A percentile compares a stretch with the other conserved stretches of the same genome.
phyloP scores from a whole-genome alignment of 257 asterid species.

The Gynochthodes officinalis region DNA sequence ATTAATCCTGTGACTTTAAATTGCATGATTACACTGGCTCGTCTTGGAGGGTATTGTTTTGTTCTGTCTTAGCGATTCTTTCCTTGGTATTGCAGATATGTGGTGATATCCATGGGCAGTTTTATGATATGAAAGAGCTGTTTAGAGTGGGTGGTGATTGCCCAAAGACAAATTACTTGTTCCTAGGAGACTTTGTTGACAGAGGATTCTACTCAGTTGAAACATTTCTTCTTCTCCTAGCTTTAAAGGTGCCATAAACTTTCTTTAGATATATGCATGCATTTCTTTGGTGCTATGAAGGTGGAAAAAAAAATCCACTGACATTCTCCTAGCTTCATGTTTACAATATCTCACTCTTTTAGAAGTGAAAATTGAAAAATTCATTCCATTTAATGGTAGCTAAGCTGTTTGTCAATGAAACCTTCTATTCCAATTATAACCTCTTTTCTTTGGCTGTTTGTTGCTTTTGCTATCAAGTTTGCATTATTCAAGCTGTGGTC shows the following conservation, averaged over 20 bases:
- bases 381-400: neutral
- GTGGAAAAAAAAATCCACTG: neutral
- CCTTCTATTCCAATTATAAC: neutral
- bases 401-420: neutral
- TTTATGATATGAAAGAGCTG: constrained; percentile 97
- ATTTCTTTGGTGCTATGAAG: neutral
- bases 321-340: neutral
- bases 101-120: constrained; percentile 98
- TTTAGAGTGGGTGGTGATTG: constrained; percentile 97
- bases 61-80: constrained; percentile 5
- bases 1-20: neutral
- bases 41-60: neutral
- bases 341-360: neutral
- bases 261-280: neutral
- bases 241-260: constrained; percentile 64
- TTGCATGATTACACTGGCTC: neutral
- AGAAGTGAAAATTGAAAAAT: neutral
- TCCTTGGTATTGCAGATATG: constrained; percentile 58
- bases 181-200: constrained; percentile 97
- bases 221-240: constrained; percentile 92
- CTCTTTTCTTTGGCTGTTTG: neutral
- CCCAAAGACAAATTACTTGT: constrained; percentile 87
- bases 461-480: neutral
- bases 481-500: neutral
- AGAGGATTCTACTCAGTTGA: constrained; percentile 97